These are phyloP conservation scores for Acrocalymma vagum DNA, from an alignment of 2,329 filamentous ascomycete species.

Conservation along the genomic window DNA sequence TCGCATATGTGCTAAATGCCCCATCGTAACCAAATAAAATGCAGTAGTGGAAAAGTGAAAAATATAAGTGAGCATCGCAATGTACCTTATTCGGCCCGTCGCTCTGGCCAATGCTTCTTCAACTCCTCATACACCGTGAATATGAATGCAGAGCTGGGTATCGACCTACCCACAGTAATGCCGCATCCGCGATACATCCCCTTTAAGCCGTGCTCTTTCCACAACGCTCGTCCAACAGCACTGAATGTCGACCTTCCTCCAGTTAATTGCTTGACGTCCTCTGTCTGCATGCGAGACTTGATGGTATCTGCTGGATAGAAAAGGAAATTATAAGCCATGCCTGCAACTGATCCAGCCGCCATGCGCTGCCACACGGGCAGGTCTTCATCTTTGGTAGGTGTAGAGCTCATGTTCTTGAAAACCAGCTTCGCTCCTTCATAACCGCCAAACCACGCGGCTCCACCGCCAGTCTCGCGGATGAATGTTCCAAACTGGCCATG, in stretches of 20 bases:
- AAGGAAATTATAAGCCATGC: conserved; percentile 94
- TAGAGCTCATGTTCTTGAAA: conserved; percentile 64
- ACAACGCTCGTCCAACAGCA: conserved; percentile 76
- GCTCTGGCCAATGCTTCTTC: conserved; percentile 59
- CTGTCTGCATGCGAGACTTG: conserved; percentile 96
- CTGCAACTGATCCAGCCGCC: conserved; percentile 83
- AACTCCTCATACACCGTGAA: conserved; percentile 94
- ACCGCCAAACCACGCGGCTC: conserved; percentile 88
- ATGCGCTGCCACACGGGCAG: conserved; percentile 89
- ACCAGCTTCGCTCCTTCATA: conserved; percentile 66
- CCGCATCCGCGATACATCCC: conserved; percentile 95
- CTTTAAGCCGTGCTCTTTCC: conserved; percentile 80
- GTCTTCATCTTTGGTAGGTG: conserved; percentile 57
- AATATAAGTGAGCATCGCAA: background rate
- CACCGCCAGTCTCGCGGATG: conserved; percentile 91
- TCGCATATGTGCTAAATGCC: conserved; percentile 10
- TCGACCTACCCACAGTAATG: conserved; percentile 86
- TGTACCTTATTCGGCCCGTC: conserved; percentile 10
- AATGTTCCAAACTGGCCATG: conserved; percentile 92
- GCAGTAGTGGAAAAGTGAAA: background rate
- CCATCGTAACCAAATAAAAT: too few species aligned
- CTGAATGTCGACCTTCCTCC: conserved; percentile 72
- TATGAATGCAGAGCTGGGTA: conserved; percentile 97
- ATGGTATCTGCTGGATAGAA: conserved; percentile 98
- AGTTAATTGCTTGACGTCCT: conserved; percentile 67